Evolutionary conservation across 192 early-diverging fungal genomes (phyloP), one percentile per base, ranked within the genome.

Genomic region (Podila horticola): DNA sequence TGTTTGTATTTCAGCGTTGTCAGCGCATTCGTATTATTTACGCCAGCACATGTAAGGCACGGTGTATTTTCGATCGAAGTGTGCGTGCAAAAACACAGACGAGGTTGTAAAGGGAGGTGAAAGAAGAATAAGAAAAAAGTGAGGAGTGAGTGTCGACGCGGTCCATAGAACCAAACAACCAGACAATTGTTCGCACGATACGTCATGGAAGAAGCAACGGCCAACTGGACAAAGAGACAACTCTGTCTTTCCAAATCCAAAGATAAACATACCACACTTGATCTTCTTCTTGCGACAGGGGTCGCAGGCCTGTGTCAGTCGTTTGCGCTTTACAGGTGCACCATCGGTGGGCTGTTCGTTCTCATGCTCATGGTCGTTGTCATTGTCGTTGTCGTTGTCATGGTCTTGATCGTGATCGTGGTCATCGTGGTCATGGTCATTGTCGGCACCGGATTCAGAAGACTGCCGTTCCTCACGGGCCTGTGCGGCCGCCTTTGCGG

Each of bases 281-380:
- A 85, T 84, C 68, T 95, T 95, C 87, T 95, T 94, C 64, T 90
- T 89, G 65, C 91, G 86, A 67, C 93, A 94, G 5, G 86, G 84
- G 59, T 92, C 92, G 64, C 93, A 94, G 45, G 93, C 93, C 72
- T 92, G 90, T 5, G 90, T 92, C 24, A 91, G 72, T 30, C 93
- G 71, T 67, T 91, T 94, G 33, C 92, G 73, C 71, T 92, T 93
- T 15, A 70, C 55, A 15, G 74, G 60, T 4, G 63, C 31, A 3
- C 34, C 71, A 64, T 82, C 74, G 33, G 19, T 49, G 26, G 60
- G 62, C 51, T 41, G 38, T 24, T 69, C 19, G 10, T 58, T 58
- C 1, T 71, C 26, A 15, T 57, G 29, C 17, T 74, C 62, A 38
- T 76, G 41, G 9, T 76, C 60, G 59, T 60, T 33, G 12, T 64